These are phyloP conservation scores for Kwoniella dendrophila DNA, from an alignment of 768 basidiomycete genomes.

Conservation along the genomic window DNA sequence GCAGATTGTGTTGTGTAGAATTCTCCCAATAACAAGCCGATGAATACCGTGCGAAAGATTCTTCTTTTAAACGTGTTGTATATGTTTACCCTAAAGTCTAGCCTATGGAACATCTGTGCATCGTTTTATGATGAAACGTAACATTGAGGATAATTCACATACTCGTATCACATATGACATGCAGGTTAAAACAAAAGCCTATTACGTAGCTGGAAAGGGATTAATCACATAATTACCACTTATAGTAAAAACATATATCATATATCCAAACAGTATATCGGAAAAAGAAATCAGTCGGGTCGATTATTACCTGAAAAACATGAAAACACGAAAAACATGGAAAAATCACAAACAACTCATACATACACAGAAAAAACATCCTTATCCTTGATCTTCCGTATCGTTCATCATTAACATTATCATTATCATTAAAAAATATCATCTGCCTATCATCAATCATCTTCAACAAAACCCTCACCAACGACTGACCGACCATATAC, in stretches of 20 bases:
- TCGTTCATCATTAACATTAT: background rate
- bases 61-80: no score
- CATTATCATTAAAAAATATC: background rate
- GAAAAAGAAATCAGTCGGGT: slow-evolving; percentile 23
- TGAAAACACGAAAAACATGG: background rate
- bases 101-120: no score
- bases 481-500: slow-evolving; percentile 1
- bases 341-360: slow-evolving; percentile 7
- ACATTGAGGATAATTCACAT: no score
- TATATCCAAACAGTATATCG: background rate
- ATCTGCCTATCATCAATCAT: background rate
- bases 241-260: background rate
- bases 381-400: slow-evolving; percentile 1
- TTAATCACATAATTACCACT: slow-evolving; percentile 4
- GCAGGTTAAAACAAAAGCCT: no score
- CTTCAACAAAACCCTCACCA: background rate
- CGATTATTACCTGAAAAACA: background rate
- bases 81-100: no score
- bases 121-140: no score
- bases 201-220: background rate
- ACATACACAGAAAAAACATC: slow-evolving; percentile 1
- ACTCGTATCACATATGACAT: no score
- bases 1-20: no score
- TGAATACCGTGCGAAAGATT: no score
- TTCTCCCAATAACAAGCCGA: no score